Conservation (phyloP, 2,329 filamentous ascomycete genomes). For the Lasiodiplodia sp. region DNA sequence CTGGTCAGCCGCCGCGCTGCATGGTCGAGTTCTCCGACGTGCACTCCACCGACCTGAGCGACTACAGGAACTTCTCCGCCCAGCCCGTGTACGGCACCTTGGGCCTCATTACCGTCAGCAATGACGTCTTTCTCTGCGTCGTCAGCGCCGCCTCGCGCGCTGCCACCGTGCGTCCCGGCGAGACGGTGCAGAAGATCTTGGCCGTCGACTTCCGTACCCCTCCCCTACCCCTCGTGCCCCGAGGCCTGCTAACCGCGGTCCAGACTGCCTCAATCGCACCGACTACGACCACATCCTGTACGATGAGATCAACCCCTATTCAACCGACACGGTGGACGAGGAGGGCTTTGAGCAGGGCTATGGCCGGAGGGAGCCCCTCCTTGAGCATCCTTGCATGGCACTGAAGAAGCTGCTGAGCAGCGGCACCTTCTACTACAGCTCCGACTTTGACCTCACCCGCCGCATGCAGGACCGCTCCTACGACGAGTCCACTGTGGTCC, state of each 20-base stretch:
- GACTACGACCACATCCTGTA: conserved; percentile 81
- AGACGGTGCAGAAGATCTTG: conserved; percentile 87
- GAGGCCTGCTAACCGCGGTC: conserved; percentile 1
- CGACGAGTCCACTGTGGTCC: conserved; percentile 81
- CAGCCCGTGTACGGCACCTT: conserved; percentile 84
- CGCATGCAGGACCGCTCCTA: conserved; percentile 85
- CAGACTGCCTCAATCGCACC: conserved; percentile 84
- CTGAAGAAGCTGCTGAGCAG: conserved; percentile 91
- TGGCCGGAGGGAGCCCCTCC: conserved; percentile 69
- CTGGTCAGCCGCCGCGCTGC: conserved; percentile 65
- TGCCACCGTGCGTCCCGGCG: conserved; percentile 82
- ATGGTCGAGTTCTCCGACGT: conserved; percentile 84
- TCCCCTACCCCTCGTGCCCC: not conserved
- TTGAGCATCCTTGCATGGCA: conserved; percentile 89
- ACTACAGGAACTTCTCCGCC: conserved; percentile 75
- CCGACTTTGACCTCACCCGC: conserved; percentile 97
- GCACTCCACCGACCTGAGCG: conserved; percentile 70
- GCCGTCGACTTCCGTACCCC: conserved; percentile 78
- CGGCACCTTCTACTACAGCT: conserved; percentile 96
- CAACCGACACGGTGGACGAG: conserved; percentile 60
- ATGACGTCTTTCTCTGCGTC: conserved; percentile 89
- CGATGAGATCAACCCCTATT: conserved; percentile 64
- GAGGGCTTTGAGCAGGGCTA: conserved; percentile 61
- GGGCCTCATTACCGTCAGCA: conserved; percentile 81
- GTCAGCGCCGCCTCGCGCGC: conserved; percentile 81